These are phyloP conservation scores for Dactylella cylindrospora DNA, from an alignment of 2,329 filamentous ascomycete species.

Conservation along the genomic window DNA sequence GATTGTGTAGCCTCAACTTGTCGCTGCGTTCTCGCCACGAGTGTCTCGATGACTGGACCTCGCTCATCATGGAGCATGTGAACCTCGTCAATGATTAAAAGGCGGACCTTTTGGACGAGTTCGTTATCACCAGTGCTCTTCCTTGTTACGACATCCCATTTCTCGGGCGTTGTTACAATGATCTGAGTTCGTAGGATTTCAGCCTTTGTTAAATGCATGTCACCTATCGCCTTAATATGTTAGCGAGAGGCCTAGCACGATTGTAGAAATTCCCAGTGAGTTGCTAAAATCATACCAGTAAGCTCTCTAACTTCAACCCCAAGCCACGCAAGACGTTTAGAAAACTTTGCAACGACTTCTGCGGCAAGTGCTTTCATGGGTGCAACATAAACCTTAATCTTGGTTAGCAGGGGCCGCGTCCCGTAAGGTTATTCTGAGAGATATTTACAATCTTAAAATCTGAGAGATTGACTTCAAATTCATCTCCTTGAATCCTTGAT, in stretches of 20 bases:
- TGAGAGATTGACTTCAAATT: constrained; percentile 26
- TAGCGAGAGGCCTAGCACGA: background rate
- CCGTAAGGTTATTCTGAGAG: background rate
- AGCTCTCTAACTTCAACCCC: constrained; percentile 89
- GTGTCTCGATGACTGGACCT: constrained; percentile 90
- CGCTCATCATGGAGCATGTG: constrained; percentile 99
- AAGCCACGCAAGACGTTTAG: constrained; percentile 88
- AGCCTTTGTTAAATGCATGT: constrained; percentile 97
- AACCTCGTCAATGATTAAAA: constrained; percentile 97
- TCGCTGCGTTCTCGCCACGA: constrained; percentile 90
- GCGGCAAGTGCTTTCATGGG: constrained; percentile 98
- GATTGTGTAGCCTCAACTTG: constrained; percentile 98
- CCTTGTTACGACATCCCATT: constrained; percentile 97
- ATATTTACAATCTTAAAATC: constrained; percentile 41
- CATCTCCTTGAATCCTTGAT: constrained; percentile 83
- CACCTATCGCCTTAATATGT: constrained; percentile 59
- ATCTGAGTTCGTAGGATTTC: constrained; percentile 97
- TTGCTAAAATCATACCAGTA: constrained; percentile 56
- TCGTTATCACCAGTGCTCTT: constrained; percentile 98
- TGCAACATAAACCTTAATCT: constrained; percentile 75
- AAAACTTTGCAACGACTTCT: constrained; percentile 91
- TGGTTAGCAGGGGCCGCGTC: background rate
- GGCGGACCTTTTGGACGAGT: constrained; percentile 90
- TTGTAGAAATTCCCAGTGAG: background rate
- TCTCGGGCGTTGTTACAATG: constrained; percentile 97